These are phyloP conservation scores for Pelargonium myrrhifolium DNA, from an alignment of 441 rosid genomes.

Conservation along the genomic window DNA sequence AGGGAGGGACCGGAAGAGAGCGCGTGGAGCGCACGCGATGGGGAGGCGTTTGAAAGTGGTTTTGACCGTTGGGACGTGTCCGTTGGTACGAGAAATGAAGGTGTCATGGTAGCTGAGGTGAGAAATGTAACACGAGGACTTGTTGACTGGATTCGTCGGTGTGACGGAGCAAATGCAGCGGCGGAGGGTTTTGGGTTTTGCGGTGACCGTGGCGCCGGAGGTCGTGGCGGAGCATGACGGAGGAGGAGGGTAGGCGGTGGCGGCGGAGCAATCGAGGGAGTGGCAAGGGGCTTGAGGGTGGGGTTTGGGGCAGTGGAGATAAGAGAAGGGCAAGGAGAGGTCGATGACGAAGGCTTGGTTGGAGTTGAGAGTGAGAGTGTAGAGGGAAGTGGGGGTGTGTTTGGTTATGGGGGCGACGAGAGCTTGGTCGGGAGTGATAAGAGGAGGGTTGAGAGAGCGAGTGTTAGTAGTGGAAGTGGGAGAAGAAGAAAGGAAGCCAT, in stretches of 20 bases:
- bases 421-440: not conserved
- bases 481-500: too few relatives aligned
- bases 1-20: conserved; percentile 27
- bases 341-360: conserved; percentile 19
- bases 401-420: conserved; percentile 17
- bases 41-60: conserved; percentile 9
- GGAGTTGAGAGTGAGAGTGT: conserved; percentile 17
- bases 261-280: conserved; percentile 13
- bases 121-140: conserved; percentile 16
- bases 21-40: conserved; percentile 24
- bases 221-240: conserved; percentile 19
- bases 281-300: conserved; percentile 17
- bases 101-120: conserved; percentile 18
- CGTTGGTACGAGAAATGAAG: conserved; percentile 20
- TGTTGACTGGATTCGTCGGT: conserved; percentile 25
- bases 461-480: too few relatives aligned
- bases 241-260: conserved; percentile 14
- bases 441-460: too few relatives aligned
- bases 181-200: not conserved
- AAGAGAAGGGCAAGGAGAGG: conserved; percentile 15
- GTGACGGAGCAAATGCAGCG: conserved; percentile 25
- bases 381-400: conserved; percentile 16
- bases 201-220: conserved; percentile 14
- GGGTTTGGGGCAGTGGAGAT: conserved; percentile 6
- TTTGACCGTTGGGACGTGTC: conserved; percentile 12